Evolutionary conservation across 2,329 filamentous ascomycete species (phyloP).

Genomic region (Colletotrichum magnum): DNA sequence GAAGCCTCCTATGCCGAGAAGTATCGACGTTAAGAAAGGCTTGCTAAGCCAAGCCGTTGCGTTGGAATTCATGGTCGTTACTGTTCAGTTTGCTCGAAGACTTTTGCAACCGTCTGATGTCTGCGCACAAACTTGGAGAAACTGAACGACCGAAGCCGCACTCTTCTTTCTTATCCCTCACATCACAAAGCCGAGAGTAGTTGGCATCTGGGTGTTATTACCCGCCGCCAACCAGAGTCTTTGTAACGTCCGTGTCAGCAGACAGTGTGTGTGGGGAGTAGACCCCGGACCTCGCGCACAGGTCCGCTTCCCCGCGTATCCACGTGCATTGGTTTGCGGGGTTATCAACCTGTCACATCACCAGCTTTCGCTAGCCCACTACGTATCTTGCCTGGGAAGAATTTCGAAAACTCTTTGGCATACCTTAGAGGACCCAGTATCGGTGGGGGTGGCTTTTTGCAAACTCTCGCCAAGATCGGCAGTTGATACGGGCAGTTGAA

Average conservation of each 20-base stretch:
- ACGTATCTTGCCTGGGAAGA: neutral
- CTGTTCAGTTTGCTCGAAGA: neutral
- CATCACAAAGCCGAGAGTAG: neutral
- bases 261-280: conserved; percentile 3
- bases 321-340: conserved; percentile 21
- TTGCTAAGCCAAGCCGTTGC: conserved; percentile 50
- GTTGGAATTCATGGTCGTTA: conserved; percentile 30
- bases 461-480: conserved; percentile 41
- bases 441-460: conserved; percentile 31
- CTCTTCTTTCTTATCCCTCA: no score
- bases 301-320: conserved; percentile 29
- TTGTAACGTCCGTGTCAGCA: conserved; percentile 27
- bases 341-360: neutral
- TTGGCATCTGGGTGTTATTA: conserved; percentile 16
- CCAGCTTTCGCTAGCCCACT: neutral
- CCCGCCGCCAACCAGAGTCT: conserved; percentile 11
- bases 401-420: neutral
- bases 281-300: neutral
- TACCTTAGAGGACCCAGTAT: neutral
- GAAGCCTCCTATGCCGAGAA: conserved; percentile 57
- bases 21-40: conserved; percentile 55
- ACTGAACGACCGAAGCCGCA: neutral
- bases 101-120: neutral
- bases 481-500: conserved; percentile 39
- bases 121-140: neutral